Base-by-base conservation (phyloP, 768 basidiomycete species). In the Tricholoma hemisulphureum region DNA sequence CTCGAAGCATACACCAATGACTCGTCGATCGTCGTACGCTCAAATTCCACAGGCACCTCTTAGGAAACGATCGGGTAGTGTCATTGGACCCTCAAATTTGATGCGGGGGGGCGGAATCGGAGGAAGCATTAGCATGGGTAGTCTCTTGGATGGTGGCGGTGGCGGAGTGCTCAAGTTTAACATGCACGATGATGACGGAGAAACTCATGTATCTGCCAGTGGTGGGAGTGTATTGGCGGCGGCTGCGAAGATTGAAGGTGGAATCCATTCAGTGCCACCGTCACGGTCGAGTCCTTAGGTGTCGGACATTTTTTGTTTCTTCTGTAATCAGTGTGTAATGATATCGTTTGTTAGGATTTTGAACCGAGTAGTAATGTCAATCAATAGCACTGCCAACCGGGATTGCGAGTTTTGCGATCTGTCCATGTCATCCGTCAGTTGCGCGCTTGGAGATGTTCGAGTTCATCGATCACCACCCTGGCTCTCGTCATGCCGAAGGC, bases 31-130 rank as follows among this genome's bases (percentile, higher is more conserved):
- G 16, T 74, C 71, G 18, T 62, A 62, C 28, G 69, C 66, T 2
- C 71, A 68, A 24, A 61, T 67, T 18, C 65, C 71, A 23, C 64
- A 67, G 46, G 57, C 65, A 6, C 57, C 61, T 41, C 63, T 65
- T 41, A 65, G 73, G 28, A 72, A 69, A 50, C 68, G 72, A 23
- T 70, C 74, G 2, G 72, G 72, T 48, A 76, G 70, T 23, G 63
- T 71, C 35, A 57, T 71, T n/a, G 67, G 65, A 8, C 60, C 61
- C 6, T 46, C 45, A 4, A 24, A 6, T 24, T 45, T 23, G 18
- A 45, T 14, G 13, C 43, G 45, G 18, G 35, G 52, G 51, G 66
- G 65, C n/a, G 58, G 66, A 39, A 59, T 60, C 59, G 63, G 67
- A 26, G 67, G 63, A 8, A 55, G 61, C 39, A 55, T 70, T 43